A percentile compares a stretch with the other conserved stretches of the same genome.
These are phyloP conservation scores for Naganishia antarctica DNA, from an alignment of 768 basidiomycete genomes.

Conservation along the genomic window DNA sequence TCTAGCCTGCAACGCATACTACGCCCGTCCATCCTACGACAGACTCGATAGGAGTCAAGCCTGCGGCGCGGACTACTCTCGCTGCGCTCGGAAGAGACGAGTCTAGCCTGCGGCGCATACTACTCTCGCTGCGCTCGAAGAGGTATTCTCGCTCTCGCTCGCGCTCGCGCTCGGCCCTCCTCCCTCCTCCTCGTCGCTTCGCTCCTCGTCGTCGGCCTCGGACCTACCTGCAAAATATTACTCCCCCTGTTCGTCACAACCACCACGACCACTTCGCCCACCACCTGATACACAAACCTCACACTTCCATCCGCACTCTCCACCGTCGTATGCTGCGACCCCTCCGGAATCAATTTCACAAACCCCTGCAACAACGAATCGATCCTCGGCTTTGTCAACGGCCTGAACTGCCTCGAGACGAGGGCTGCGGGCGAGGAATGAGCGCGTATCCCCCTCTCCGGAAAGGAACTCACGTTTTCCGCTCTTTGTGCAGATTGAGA, in stretches of 20 bases:
- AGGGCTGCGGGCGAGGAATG: constrained; percentile 59
- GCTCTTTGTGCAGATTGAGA: constrained; percentile 45
- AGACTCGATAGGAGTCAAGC: too few relatives aligned
- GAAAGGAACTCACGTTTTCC: constrained; percentile 45
- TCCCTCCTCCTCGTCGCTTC: neutral
- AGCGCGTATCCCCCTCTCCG: constrained; percentile 21
- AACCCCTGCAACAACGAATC: constrained; percentile 95
- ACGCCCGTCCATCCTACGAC: too few relatives aligned
- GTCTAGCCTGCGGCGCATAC: too few relatives aligned
- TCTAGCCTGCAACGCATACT: too few relatives aligned
- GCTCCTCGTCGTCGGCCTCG: too few relatives aligned
- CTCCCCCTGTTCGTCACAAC: constrained; percentile 97
- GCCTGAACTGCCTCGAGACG: constrained; percentile 87
- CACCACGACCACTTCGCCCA: constrained; percentile 94
- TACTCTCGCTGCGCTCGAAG: neutral
- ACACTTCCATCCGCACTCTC: constrained; percentile 75
- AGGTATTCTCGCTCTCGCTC: too few relatives aligned
- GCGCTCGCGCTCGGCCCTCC: too few relatives aligned
- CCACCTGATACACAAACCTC: constrained; percentile 91
- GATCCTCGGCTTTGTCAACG: constrained; percentile 80
- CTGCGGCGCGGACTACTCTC: too few relatives aligned
- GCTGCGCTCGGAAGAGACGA: constrained; percentile 2
- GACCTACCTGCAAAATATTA: constrained; percentile 76
- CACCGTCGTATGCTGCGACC: constrained; percentile 92
- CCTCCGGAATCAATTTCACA: constrained; percentile 91